A percentile compares a stretch with the other conserved stretches of the same genome.
phyloP scores from a whole-genome alignment of 805 yeast genomes.

The Yarrowia sp. region DNA sequence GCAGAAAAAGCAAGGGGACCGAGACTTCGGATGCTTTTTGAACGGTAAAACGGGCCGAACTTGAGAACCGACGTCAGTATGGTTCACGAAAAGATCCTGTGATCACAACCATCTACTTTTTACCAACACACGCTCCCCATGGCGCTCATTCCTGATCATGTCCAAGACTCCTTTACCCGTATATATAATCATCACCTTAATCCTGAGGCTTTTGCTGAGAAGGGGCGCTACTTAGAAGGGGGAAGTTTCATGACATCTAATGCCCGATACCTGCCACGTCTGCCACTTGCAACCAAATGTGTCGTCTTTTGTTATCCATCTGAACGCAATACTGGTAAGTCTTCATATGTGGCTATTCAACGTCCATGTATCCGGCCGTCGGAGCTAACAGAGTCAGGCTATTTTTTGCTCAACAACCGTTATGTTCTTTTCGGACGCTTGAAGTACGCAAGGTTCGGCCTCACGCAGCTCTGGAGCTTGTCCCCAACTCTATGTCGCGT shows the following conservation, averaged over 20 bases:
- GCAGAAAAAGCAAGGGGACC: neutral
- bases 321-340: too few relatives aligned
- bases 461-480: neutral
- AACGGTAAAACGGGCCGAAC: neutral
- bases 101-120: neutral
- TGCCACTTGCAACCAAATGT: too few relatives aligned
- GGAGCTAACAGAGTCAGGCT: neutral
- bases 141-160: neutral
- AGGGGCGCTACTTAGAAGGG: too few relatives aligned
- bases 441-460: neutral
- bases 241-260: too few relatives aligned
- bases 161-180: neutral
- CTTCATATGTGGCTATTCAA: neutral
- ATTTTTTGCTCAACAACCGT: conserved; percentile 12
- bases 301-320: too few relatives aligned
- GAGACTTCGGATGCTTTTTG: neutral
- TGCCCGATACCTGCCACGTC: too few relatives aligned
- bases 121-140: too few relatives aligned
- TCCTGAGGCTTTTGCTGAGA: neutral
- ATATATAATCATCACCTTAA: neutral
- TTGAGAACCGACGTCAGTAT: neutral
- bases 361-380: conserved; percentile 1
- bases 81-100: neutral
- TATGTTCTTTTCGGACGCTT: neutral
- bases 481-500: conserved; percentile 6